Evolutionary conservation across 257 asterid species (phyloP), one percentile per base, ranked within the genome.

Genomic region (Forsythia viridissima): DNA sequence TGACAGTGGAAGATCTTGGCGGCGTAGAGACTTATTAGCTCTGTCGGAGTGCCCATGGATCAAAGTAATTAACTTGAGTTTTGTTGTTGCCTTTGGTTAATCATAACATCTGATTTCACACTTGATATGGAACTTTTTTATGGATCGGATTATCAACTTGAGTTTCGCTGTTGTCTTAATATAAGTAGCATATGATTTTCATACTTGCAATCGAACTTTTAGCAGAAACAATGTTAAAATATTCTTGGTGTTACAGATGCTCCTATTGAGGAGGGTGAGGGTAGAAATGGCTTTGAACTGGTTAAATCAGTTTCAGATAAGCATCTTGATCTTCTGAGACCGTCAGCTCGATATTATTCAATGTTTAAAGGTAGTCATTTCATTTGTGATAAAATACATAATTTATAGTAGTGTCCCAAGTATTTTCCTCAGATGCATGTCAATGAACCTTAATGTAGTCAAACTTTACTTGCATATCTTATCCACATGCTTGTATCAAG

Each of bases 281-380:
- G 86, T 80, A 89, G 85, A 86, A 90, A 84, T 86, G 90, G 84
- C 69, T 88, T 93, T 84, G 98, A 95, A 79, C 76, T 93, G 88
- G 96, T 87, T 84, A 90, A 85, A 85, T 88, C 96, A 80, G 90
- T 87, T 85, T 91, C 98, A 51, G 98, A 91, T 81, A 93, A 93
- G 90, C 97, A 93, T 87, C 92, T 91, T 83, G 96, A 94, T 86
- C 97, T 94, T 85, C 89, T 94, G 91, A 94, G 99, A 86, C 96
- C 98, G 38, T 89, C 98, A 46, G 83, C 97, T 81, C 97, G 99
- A 83, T 90, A 88, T 81, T 90, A 85, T 87, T 93, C 99, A 77
- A 71, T 87, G 73, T 91, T 87, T 81, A 94, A 89, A 94, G 99
- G 98, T 93, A 88, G 82, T 67, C 71, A 67, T 68, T 85, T 21